Evolutionary conservation across 1,284 basidiomycete species (phyloP), one percentile per base, ranked within the genome.

Genomic region (Ganoderma boninense): DNA sequence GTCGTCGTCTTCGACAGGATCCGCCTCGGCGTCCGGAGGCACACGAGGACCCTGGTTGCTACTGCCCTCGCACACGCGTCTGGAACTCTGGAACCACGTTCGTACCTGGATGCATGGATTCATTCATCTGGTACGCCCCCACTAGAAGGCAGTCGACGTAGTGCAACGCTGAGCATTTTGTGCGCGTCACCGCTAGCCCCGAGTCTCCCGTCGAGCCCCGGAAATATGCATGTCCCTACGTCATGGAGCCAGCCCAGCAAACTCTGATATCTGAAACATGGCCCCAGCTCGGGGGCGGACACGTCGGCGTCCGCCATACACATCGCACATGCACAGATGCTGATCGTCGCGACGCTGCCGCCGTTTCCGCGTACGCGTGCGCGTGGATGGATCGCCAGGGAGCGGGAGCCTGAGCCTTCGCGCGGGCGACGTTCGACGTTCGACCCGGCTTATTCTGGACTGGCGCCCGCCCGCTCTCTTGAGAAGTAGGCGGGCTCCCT

Each of bases 381-480:
- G 6, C 38, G 6, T 26, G 10, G 23, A n/a, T 52, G n/a, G 49
- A 52, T 52, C 49, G 49, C 49, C n/a, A 8, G 10, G 11, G 23
- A 23, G n/a, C n/a, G n/a, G n/a, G n/a, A n/a, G n/a, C n/a, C n/a
- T n/a, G n/a, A n/a, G 11, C 49, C 23, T 52, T 26, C 49, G 4
- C 11, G n/a, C 6, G n/a, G 14, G 49, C 10, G 23, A 35, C 35
- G 35, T 3, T 3, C 4, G 7, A 35, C 35, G n/a, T n/a, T n/a
- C n/a, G n/a, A n/a, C n/a, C n/a, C n/a, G n/a, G n/a, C n/a, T n/a
- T n/a, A n/a, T n/a, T n/a, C n/a, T n/a, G n/a, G n/a, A n/a, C n/a
- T n/a, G 57, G 32, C 57, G 57, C 57, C 57, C 57, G 57, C 57
- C 57, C 35, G 57, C 32, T 20, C 18, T 40, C 57, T 40, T 60